Evolutionary conservation across 139 green algal species (phyloP), one percentile per base, ranked within the genome.

Genomic region (Medakamo hakoo): DNA sequence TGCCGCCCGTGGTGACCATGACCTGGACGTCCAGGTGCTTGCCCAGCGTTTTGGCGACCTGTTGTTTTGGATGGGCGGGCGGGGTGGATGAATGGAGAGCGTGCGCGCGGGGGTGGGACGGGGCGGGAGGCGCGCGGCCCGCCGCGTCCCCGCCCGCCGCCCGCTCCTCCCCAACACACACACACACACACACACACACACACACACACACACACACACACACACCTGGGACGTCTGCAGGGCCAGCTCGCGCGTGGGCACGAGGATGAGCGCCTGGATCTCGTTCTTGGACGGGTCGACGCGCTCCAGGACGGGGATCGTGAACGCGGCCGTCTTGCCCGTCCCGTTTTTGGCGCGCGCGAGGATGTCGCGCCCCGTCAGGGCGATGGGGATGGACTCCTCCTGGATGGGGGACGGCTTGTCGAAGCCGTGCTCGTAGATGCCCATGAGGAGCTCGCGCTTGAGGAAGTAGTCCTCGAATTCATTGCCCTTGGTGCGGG

Each of bases 381-480:
- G 73, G 19, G 93, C 93, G 65, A 98, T 97, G 20, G 93, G 93
- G 59, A 99, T 99, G 73, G 73, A 88, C 74, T 98, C 93, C 67
- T 98, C 92, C 67, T 93, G 88, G 63, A 95, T 95, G 27, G 88
- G 88, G 27, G 75, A 87, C n/a, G 88, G 88, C 66, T 81, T 81
- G 67, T 97, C 91, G 70, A 97, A 98, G 24, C 91, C 91, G 68
- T 98, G 98, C 78, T 99, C 93, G 70, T 98, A 99, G 72, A 99
- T 99, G 61, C 93, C 93, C 90, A 97, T 97, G 9, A 99, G 83
- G 57, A 99, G 84, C 68, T 94, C 86, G 48, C 72, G 73, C 73
- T 98, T 98, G 30, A 99, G 76, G 66, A 95, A 95, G 68, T 97
- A 99, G 77, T 99, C 93, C 77, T 99, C 93, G 70, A 99, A 99